Percentiles rank a stretch among this genome's conserved stretches.
Conservation (phyloP, 345 rosid species). For the Eucalyptus coolabah region DNA sequence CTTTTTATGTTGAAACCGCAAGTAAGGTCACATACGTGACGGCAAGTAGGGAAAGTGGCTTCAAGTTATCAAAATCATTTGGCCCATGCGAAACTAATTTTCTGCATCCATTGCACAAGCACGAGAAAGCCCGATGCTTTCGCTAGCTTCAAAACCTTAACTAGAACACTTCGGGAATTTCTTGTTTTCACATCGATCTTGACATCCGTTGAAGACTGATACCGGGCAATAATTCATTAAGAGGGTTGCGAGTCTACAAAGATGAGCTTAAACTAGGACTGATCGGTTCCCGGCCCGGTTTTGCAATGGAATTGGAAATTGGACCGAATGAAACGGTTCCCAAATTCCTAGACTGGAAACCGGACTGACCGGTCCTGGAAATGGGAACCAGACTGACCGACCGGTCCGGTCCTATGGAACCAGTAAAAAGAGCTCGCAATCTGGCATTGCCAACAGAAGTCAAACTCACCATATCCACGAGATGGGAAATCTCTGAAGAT, state of each 20-base stretch:
- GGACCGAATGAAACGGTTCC: too few relatives aligned
- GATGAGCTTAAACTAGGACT: neutral
- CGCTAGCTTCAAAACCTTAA: neutral
- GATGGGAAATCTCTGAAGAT: slow-evolving; percentile 78
- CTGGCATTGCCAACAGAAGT: neutral
- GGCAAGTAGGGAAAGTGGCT: neutral
- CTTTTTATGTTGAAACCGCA: neutral
- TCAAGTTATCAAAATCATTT: neutral
- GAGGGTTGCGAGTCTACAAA: neutral
- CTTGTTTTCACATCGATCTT: neutral
- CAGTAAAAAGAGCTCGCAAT: neutral
- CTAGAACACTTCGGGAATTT: neutral
- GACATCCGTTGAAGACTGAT: neutral
- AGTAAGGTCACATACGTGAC: neutral
- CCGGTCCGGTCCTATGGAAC: too few relatives aligned
- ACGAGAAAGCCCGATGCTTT: neutral
- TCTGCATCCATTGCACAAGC: neutral
- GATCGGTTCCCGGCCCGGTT: rapidly evolving
- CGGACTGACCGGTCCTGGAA: too few relatives aligned
- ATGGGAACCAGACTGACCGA: too few relatives aligned
- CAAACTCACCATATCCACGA: slow-evolving; percentile 87
- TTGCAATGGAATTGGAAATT: too few relatives aligned
- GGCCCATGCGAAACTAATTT: neutral
- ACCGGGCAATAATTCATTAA: neutral
- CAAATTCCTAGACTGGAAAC: too few relatives aligned